A percentile compares a stretch with the other conserved stretches of the same genome.
Evolutionary conservation across 768 basidiomycete genomes (phyloP).

Genomic region (Leccinum broughii): DNA sequence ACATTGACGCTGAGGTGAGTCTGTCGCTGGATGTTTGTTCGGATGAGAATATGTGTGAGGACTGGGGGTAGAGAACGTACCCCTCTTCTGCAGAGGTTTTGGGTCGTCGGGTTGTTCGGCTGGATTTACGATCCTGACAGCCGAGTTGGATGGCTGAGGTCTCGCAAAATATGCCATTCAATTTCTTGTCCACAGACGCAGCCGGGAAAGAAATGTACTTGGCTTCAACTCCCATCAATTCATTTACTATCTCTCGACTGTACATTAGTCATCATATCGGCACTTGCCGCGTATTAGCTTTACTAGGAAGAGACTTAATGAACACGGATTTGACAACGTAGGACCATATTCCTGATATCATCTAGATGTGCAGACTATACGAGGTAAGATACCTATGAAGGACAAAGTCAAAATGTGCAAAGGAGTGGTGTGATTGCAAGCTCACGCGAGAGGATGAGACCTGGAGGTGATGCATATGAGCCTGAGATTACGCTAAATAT

Average conservation of each 20-base stretch:
- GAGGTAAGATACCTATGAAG: too few species aligned
- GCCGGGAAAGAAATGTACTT: too few species aligned
- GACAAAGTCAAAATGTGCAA: too few species aligned
- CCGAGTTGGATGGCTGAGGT: constrained; percentile 56
- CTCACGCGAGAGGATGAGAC: too few species aligned
- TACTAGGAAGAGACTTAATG: too few species aligned
- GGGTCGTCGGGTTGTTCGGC: constrained; percentile 41
- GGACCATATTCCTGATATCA: too few species aligned
- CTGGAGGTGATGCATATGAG: too few species aligned
- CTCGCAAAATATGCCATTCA: constrained; percentile 71
- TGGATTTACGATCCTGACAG: constrained; percentile 74
- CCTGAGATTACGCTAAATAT: too few species aligned
- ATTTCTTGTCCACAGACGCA: not conserved
- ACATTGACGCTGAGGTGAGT: constrained; percentile 77
- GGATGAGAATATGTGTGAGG: constrained; percentile 3
- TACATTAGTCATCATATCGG: constrained; percentile 23
- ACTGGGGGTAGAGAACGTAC: constrained; percentile 37
- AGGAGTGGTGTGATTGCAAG: too few species aligned
- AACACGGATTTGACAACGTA: too few species aligned
- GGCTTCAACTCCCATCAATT: constrained; percentile 5
- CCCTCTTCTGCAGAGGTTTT: constrained; percentile 52
- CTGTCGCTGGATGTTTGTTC: constrained; percentile 35
- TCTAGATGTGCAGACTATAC: too few species aligned
- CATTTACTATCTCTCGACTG: not conserved
- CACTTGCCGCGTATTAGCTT: constrained; percentile 8